Evolutionary conservation across 2,329 filamentous ascomycete genomes (phyloP).

Genomic region (Penicillium sp.): DNA sequence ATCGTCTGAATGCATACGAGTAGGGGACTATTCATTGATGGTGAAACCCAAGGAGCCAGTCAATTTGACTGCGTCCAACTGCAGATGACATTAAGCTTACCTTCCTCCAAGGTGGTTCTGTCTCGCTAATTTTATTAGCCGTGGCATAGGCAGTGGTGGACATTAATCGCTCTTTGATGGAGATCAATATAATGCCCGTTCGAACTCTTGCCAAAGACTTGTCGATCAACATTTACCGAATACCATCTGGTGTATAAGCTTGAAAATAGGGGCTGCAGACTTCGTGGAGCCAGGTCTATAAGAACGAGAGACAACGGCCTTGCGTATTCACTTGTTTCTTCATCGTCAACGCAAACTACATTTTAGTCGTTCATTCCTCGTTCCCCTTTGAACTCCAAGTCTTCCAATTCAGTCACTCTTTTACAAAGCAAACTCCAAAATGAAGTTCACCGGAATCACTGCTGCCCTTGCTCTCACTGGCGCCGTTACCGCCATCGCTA

Average conservation of each 20-base stretch:
- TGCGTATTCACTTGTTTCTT: background rate
- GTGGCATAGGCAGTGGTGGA: background rate
- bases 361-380: background rate
- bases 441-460: slow-evolving; percentile 36
- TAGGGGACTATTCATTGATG: background rate
- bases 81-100: background rate
- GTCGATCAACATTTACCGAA: background rate
- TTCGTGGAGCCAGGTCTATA: background rate
- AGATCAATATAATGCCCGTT: slow-evolving; percentile 1
- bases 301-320: background rate
- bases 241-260: background rate
- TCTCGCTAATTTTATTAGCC: background rate
- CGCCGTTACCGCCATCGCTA: slow-evolving; percentile 25
- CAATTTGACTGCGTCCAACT: background rate
- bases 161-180: background rate
- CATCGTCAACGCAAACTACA: background rate
- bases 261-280: background rate
- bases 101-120: background rate
- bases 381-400: background rate
- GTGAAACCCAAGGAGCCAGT: background rate
- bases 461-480: slow-evolving; percentile 29
- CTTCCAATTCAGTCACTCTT: slow-evolving; percentile 21
- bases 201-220: background rate
- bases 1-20: no score
- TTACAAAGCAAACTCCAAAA: slow-evolving; percentile 20